Evolutionary conservation across 352 stramenopile genomes (phyloP).

Genomic region (Globisporangium uncinulatum): DNA sequence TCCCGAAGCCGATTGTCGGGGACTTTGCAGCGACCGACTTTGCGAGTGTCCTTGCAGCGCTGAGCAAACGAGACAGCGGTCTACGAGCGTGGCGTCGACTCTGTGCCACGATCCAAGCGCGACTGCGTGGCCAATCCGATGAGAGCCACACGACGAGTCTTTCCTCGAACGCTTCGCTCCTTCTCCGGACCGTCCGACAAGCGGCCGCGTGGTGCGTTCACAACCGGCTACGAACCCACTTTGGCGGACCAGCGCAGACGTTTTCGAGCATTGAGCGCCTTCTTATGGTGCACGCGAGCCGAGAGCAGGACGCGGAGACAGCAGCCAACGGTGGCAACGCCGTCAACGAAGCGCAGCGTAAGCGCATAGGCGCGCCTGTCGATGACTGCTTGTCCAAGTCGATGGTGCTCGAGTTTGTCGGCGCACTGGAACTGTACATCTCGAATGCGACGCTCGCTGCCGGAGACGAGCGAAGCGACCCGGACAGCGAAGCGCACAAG

Average conservation of each 20-base stretch:
- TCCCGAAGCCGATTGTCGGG: background rate
- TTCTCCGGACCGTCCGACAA: conserved; percentile 35
- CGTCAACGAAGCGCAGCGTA: background rate
- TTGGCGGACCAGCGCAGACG: conserved; percentile 65
- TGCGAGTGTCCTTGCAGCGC: conserved; percentile 31
- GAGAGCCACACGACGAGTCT: background rate
- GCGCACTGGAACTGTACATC: conserved; percentile 42
- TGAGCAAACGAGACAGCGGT: conserved; percentile 22
- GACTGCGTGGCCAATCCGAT: background rate
- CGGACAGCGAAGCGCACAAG: conserved; percentile 45
- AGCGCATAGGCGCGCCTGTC: background rate
- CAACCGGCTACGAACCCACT: conserved; percentile 66
- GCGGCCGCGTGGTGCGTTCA: conserved; percentile 66
- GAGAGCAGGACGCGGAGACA: background rate
- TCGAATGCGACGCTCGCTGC: conserved; percentile 19
- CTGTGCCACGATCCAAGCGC: conserved; percentile 12
- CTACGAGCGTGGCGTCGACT: conserved; percentile 31
- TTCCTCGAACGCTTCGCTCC: conserved; percentile 15
- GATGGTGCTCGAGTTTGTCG: conserved; percentile 53
- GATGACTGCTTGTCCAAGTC: conserved; percentile 19
- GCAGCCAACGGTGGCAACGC: background rate
- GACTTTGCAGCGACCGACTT: conserved; percentile 37
- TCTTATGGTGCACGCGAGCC: conserved; percentile 30
- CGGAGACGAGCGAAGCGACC: conserved; percentile 17
- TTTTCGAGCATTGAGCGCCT: conserved; percentile 75